Conservation (phyloP, 2,329 filamentous ascomycete species). For the Beauveria asiatica region DNA sequence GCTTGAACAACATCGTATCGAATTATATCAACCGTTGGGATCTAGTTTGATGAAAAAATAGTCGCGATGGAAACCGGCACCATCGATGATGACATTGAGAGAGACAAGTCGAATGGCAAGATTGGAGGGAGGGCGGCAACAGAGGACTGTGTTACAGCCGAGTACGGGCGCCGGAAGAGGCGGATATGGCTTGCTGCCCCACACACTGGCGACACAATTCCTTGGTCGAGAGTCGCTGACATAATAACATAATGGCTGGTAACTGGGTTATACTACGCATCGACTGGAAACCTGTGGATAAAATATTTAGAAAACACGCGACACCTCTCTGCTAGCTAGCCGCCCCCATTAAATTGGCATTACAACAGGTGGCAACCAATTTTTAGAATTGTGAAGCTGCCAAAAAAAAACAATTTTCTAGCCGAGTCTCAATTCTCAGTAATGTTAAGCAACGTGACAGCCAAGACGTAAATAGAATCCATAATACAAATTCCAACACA, state of each 20-base stretch:
- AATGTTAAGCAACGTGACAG: not conserved
- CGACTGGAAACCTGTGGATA: not conserved
- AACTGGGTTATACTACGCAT: too few relatives aligned
- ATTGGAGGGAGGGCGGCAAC: not conserved
- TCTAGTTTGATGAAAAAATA: not conserved
- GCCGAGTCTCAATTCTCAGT: not conserved
- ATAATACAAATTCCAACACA: conserved; percentile 4
- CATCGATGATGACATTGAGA: not conserved
- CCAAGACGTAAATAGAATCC: not conserved
- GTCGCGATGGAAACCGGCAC: not conserved
- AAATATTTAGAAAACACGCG: not conserved
- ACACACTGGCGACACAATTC: conserved; percentile 1
- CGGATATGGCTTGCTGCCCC: conserved; percentile 5
- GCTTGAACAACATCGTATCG: conserved; percentile 24
- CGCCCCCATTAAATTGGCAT: not conserved
- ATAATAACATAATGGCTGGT: conserved; percentile 6
- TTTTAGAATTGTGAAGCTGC: not conserved
- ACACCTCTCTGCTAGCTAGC: not conserved
- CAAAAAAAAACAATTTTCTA: not conserved
- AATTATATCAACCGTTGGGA: not conserved
- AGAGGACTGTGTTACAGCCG: not conserved
- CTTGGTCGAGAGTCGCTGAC: not conserved
- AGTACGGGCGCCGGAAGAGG: conserved; percentile 7
- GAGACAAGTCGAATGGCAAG: not conserved
- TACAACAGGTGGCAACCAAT: not conserved